Base-by-base conservation (phyloP, 139 green algal genomes). In the Limnomonas spitsbergensis region DNA sequence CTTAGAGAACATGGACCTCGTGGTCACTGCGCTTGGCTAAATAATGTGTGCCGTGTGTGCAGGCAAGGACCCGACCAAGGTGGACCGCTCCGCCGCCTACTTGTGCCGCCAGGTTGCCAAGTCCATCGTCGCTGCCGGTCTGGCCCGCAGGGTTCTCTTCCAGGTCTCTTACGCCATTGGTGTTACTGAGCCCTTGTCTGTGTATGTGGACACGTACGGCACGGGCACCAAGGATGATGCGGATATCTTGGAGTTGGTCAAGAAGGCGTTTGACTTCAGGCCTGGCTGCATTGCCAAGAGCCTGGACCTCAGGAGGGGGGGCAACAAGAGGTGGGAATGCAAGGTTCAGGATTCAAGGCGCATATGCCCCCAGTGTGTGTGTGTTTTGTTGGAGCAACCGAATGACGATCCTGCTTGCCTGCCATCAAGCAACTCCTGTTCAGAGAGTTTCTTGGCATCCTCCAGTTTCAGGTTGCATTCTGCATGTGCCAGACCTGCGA, bases 21-120 rank as follows among this genome's bases (percentile, higher is more conserved):
- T n/a, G n/a, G n/a, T n/a, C n/a, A n/a, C n/a, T n/a, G n/a, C n/a
- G n/a, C n/a, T n/a, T n/a, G n/a, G n/a, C n/a, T n/a, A n/a, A n/a
- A n/a, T n/a, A n/a, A n/a, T n/a, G n/a, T n/a, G n/a, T n/a, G n/a
- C n/a, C n/a, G n/a, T n/a, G n/a, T n/a, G n/a, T n/a, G n/a, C n/a
- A n/a, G n/a, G n/a, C 81, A 98, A 98, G 92, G 93, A 97, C 83
- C 89, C 88, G 36, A 93, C 89, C 66, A 94, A 93, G 90, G 88
- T 91, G 31, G 86, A 91, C 76, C 77, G 94, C 81, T 98, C 94
- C 4, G 96, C 92, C 24, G 96, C 96, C n/a, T 99, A 99, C 94
- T 98, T 99, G 76, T 93, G 93, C 35, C 92, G 96, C 82, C 96
- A 99, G 89, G 96, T 91, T 32, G 96, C 96, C 83, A 99, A 99